Evolutionary conservation across 331 rosid genomes (phyloP).

Genomic region (Telfairia occidentalis): DNA sequence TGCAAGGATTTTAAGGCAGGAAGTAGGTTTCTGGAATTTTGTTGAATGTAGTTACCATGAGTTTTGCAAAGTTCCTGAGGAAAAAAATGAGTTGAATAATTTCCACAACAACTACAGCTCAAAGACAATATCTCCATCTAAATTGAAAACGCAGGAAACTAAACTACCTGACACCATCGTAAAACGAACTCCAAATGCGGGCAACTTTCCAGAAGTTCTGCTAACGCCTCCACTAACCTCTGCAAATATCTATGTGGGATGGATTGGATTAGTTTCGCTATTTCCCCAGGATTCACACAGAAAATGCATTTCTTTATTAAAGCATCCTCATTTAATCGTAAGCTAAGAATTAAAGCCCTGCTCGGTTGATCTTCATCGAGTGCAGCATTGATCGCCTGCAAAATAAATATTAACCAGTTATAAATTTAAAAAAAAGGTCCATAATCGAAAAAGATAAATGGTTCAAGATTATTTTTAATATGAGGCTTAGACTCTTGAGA

Average conservation of each 20-base stretch:
- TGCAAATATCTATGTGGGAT: constrained; percentile 62
- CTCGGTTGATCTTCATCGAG: constrained; percentile 47
- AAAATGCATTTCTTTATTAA: constrained; percentile 63
- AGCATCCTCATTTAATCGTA: constrained; percentile 66
- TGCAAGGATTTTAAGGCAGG: constrained; percentile 80
- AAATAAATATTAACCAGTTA: constrained; percentile 1
- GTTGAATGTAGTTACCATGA: constrained; percentile 71
- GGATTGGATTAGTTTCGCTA: constrained; percentile 47
- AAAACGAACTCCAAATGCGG: constrained; percentile 88
- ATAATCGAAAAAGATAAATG: neutral
- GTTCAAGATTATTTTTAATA: too few relatives aligned
- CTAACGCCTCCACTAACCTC: constrained; percentile 70
- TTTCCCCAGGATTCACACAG: constrained; percentile 50
- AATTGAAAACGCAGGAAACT: neutral
- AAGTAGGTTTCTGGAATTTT: constrained; percentile 52
- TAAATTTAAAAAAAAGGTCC: neutral
- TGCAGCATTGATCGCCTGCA: constrained; percentile 82
- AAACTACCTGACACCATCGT: constrained; percentile 69
- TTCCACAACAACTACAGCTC: neutral
- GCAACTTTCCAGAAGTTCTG: constrained; percentile 67
- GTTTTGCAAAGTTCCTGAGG: constrained; percentile 75
- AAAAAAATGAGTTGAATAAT: constrained; percentile 12
- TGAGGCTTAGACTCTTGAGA: too few relatives aligned
- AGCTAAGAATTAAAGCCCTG: constrained; percentile 77
- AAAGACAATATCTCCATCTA: neutral